Conservation (phyloP, 805 yeast genomes). For the Torulaspora delbrueckii region DNA sequence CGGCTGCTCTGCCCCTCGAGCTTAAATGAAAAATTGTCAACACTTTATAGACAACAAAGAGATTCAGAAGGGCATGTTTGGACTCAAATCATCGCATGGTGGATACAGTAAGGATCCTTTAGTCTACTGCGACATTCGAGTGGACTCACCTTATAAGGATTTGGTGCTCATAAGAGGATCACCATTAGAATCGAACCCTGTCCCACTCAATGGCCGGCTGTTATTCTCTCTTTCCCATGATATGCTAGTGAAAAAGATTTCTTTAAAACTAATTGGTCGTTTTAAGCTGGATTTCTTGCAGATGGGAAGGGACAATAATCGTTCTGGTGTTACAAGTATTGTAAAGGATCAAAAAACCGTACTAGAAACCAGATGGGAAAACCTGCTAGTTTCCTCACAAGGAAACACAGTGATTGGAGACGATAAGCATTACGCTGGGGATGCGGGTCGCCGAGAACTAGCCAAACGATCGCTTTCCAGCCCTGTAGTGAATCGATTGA, state of each 20-base stretch:
- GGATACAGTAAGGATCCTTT: conserved; percentile 8
- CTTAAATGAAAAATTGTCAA: not conserved
- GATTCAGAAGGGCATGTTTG: conserved; percentile 2
- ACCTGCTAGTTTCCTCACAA: conserved; percentile 36
- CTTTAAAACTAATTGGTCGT: conserved; percentile 58
- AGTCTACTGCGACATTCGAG: conserved; percentile 32
- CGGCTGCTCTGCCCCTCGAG: not conserved
- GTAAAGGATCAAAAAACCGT: conserved; percentile 51
- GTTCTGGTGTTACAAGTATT: conserved; percentile 34
- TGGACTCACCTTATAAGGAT: conserved; percentile 45
- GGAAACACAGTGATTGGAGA: conserved; percentile 29
- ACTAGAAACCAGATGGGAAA: conserved; percentile 73
- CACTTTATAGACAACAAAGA: not conserved
- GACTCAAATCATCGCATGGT: conserved; percentile 5
- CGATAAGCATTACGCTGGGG: not conserved
- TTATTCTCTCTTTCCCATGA: conserved; percentile 69
- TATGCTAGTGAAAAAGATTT: conserved; percentile 53
- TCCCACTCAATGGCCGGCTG: conserved; percentile 67
- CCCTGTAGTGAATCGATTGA: conserved; percentile 12
- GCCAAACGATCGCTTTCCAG: conserved; percentile 14
- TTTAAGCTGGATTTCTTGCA: conserved; percentile 56
- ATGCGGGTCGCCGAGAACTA: not conserved
- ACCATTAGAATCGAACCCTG: conserved; percentile 69
- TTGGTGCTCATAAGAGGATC: conserved; percentile 73
- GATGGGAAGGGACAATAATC: conserved; percentile 37